Evolutionary conservation across 1,139 yeast species (phyloP).

Genomic region (Spencermartinsiella ligniputridi): DNA sequence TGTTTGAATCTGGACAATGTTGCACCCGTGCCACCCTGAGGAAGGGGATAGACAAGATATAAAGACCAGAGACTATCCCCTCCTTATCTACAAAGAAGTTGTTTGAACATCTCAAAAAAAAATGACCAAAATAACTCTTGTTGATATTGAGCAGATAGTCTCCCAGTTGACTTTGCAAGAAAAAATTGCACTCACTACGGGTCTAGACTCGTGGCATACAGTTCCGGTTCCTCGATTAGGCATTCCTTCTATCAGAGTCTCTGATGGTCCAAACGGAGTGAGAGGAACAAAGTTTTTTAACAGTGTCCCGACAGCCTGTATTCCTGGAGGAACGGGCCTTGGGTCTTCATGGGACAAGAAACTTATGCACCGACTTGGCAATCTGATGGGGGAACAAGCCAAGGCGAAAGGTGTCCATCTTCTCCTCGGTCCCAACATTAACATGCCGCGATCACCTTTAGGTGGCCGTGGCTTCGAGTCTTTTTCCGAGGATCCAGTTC

Average conservation of each 20-base stretch:
- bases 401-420: slow-evolving; percentile 46
- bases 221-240: slow-evolving; percentile 42
- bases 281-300: slow-evolving; percentile 49
- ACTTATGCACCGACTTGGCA: slow-evolving; percentile 42
- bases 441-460: slow-evolving; percentile 42
- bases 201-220: slow-evolving; percentile 54
- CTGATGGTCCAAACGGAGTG: slow-evolving; percentile 55
- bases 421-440: slow-evolving; percentile 52
- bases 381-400: slow-evolving; percentile 47
- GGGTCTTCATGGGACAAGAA: slow-evolving; percentile 43
- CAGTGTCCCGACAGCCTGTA: slow-evolving; percentile 46
- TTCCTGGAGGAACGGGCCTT: slow-evolving; percentile 48
- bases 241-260: slow-evolving; percentile 36
- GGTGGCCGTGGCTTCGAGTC: slow-evolving; percentile 66
- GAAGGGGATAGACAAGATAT: too few relatives aligned
- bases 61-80: too few relatives aligned
- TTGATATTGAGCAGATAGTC: slow-evolving; percentile 38
- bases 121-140: neutral
- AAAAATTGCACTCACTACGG: slow-evolving; percentile 46
- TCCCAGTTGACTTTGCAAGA: slow-evolving; percentile 43
- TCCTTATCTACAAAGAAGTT: too few relatives aligned
- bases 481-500: slow-evolving; percentile 57
- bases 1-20: too few relatives aligned
- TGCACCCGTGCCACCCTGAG: too few relatives aligned
- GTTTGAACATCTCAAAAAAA: too few relatives aligned